Evolutionary conservation across 441 rosid genomes (phyloP), one percentile per base, ranked within the genome.

Genomic region (Macaranga tanarius): DNA sequence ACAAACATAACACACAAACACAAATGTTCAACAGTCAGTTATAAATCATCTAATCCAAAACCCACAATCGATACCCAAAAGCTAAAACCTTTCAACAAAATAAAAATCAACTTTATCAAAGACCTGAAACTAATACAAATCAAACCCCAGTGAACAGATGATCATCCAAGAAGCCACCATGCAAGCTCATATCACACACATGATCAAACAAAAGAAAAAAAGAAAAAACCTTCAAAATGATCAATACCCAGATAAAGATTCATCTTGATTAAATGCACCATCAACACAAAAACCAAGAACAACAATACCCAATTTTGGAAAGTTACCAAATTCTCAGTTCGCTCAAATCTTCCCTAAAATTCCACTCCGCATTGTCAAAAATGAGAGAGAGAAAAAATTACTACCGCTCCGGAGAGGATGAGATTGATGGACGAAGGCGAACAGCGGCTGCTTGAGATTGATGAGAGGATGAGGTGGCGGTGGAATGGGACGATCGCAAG

Each of bases 221-320:
- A 10, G 0, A 2, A 13, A 22, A 66, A 66, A 34, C 3, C 56
- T 16, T 44, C 19, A 50, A 54, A 75, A 74, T 9, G 28, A 66
- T 69, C 56, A 70, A 62, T 28, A 63, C 56, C 77, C 75, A 68
- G 51, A 65, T 51, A 67, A 45, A 67, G 80, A 76, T 80, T 67
- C 66, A 60, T 38, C 72, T 40, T 16, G 16, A 66, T 55, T 48
- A 67, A 34, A 81, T 67, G 73, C 76, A 73, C 69, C 76, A 68
- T 51, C 61, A 65, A 67, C 65, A 70, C 31, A 59, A 69, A 38
- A 67, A 59, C 51, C 40, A 67, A 28, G 26, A 57, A 57, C 70
- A 65, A n/a, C n/a, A n/a, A n/a, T n/a, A n/a, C n/a, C n/a, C n/a
- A n/a, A n/a, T n/a, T n/a, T n/a, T n/a, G n/a, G n/a, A n/a, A n/a